These are phyloP conservation scores for Xylariaceae sp. DNA, from an alignment of 2,329 filamentous ascomycete species.

Conservation along the genomic window DNA sequence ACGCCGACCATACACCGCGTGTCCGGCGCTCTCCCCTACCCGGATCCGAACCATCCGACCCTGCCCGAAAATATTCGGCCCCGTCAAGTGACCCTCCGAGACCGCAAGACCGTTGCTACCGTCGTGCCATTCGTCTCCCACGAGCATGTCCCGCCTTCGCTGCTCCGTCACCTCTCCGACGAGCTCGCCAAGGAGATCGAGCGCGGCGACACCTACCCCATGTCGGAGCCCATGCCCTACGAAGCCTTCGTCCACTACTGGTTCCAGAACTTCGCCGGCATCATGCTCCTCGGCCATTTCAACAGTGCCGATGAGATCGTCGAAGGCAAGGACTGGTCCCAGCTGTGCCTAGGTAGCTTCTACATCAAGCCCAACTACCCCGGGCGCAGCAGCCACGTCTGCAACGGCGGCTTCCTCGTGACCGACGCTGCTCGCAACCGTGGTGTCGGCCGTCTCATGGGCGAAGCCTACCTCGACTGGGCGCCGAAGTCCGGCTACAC, in stretches of 20 bases:
- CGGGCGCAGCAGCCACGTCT: constrained; percentile 83
- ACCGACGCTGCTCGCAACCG: constrained; percentile 68
- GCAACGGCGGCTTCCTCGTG: constrained; percentile 76
- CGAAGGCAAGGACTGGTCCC: constrained; percentile 67
- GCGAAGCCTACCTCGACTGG: constrained; percentile 72
- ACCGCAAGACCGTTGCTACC: constrained; percentile 77
- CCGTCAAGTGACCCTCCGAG: constrained; percentile 74
- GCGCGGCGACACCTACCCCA: constrained; percentile 86
- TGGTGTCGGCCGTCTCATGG: constrained; percentile 70
- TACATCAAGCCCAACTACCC: constrained; percentile 95
- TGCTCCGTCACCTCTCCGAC: constrained; percentile 73
- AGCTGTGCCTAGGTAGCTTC: constrained; percentile 80
- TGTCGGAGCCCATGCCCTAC: constrained; percentile 70
- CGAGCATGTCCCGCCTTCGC: constrained; percentile 66
- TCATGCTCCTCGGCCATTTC: constrained; percentile 79
- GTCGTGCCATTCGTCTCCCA: constrained; percentile 77
- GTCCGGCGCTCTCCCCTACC: constrained; percentile 61
- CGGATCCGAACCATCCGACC: constrained; percentile 54
- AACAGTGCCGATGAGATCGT: constrained; percentile 54
- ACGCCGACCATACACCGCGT: constrained; percentile 65
- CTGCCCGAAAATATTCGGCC: constrained; percentile 65
- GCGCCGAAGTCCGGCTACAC: constrained; percentile 77
- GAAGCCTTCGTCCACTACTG: constrained; percentile 76
- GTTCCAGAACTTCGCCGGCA: constrained; percentile 84
- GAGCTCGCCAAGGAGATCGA: constrained; percentile 88